Evolutionary conservation across 2,329 filamentous ascomycete species (phyloP).

Genomic region (Aspergillus versicolor): DNA sequence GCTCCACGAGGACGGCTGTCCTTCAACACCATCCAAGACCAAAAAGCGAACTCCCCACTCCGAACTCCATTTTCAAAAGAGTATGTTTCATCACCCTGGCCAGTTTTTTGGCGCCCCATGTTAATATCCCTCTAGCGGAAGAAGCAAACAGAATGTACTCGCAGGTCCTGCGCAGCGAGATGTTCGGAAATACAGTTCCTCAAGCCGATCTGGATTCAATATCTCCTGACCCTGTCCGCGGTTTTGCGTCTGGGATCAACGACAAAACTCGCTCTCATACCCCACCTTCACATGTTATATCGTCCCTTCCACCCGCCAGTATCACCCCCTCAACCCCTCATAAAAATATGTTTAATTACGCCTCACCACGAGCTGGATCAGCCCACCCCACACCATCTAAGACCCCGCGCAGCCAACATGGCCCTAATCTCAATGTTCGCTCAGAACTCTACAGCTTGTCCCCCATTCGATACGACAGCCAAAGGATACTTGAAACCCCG

Average conservation of each 20-base stretch:
- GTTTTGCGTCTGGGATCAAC: constrained; percentile 51
- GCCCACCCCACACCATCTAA: constrained; percentile 86
- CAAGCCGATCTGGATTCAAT: constrained; percentile 68
- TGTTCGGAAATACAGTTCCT: constrained; percentile 88
- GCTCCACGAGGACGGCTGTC: constrained; percentile 88
- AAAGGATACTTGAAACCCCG: constrained; percentile 88
- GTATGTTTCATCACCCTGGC: constrained; percentile 50
- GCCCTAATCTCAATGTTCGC: constrained; percentile 81
- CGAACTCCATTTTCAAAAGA: constrained; percentile 91
- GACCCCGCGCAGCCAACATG: constrained; percentile 84
- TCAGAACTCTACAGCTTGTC: constrained; percentile 96
- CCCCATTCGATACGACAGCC: constrained; percentile 87
- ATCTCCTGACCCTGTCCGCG: constrained; percentile 56
- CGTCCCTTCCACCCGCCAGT: constrained; percentile 66
- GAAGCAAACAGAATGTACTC: constrained; percentile 95
- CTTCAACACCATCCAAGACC: constrained; percentile 81
- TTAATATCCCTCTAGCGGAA: constrained; percentile 59
- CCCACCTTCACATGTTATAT: constrained; percentile 67
- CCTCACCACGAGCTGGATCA: constrained; percentile 70
- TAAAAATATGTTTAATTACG: constrained; percentile 94
- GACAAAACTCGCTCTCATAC: constrained; percentile 76
- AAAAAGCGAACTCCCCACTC: constrained; percentile 83
- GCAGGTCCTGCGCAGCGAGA: constrained; percentile 79
- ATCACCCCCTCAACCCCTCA: constrained; percentile 92
- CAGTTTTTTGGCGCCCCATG: background rate